phyloP scores from a whole-genome alignment of 2,329 filamentous ascomycete species.

The Lachnellula cervina region DNA sequence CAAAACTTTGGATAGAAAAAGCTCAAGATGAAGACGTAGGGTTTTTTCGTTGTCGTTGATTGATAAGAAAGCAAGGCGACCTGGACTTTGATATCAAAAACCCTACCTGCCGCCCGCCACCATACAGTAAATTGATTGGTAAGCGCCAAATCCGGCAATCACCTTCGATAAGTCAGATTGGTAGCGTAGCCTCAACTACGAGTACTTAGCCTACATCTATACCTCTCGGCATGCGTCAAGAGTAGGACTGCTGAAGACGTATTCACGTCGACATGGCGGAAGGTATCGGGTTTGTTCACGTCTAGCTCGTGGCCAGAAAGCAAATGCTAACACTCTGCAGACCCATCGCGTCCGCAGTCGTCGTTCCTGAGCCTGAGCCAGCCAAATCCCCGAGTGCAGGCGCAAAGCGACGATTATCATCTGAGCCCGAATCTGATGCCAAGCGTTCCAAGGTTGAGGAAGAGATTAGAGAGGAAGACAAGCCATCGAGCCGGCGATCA shows the following conservation, averaged over 20 bases:
- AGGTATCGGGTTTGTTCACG: slow-evolving; percentile 16
- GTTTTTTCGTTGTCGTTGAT: background rate
- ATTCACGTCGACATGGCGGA: slow-evolving; percentile 20
- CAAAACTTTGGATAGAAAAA: background rate
- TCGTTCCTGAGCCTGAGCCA: slow-evolving; percentile 26
- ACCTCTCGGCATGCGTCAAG: background rate
- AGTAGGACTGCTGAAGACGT: background rate
- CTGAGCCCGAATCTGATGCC: slow-evolving; percentile 41
- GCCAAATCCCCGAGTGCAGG: slow-evolving; percentile 14
- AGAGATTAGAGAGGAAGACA: slow-evolving; percentile 14
- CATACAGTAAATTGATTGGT: background rate
- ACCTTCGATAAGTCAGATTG: background rate
- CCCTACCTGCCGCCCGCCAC: background rate
- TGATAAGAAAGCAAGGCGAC: background rate
- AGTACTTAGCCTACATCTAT: background rate
- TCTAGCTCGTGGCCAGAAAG: background rate
- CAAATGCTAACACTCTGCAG: slow-evolving; percentile 18
- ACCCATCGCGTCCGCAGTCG: slow-evolving; percentile 34
- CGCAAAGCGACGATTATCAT: slow-evolving; percentile 46
- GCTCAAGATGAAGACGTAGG: background rate
- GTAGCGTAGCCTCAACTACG: background rate
- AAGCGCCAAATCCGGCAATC: slow-evolving; percentile 1
- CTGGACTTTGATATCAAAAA: background rate
- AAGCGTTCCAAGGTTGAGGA: slow-evolving; percentile 49
- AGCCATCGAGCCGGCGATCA: slow-evolving; percentile 6